A percentile compares a stretch with the other conserved stretches of the same genome.
Conservation (phyloP, 2,329 filamentous ascomycete genomes). For the Cercospora canescens region DNA sequence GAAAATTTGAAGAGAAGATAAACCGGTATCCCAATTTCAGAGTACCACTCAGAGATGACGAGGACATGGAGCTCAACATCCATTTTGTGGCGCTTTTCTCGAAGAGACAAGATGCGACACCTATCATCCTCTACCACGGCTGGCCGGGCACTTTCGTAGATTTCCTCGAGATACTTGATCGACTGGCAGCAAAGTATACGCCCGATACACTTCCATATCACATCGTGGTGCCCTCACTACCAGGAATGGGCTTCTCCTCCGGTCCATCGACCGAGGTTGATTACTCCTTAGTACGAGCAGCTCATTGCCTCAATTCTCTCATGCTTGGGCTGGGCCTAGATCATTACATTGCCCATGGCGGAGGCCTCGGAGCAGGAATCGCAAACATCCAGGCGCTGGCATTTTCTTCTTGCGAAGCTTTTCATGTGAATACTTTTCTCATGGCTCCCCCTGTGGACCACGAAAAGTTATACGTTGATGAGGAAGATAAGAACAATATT, state of each 20-base stretch:
- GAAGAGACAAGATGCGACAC: conserved; percentile 47
- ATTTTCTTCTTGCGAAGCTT: conserved; percentile 21
- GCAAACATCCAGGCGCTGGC: no score
- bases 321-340: conserved; percentile 53
- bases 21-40: conserved; percentile 56
- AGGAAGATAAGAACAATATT: not conserved
- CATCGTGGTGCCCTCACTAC: conserved; percentile 56
- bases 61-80: conserved; percentile 41
- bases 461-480: not conserved
- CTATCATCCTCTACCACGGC: conserved; percentile 53
- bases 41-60: conserved; percentile 43
- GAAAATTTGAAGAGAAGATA: conserved; percentile 42
- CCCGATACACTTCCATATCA: conserved; percentile 57
- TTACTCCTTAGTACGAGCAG: conserved; percentile 43
- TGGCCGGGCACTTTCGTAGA: conserved; percentile 58
- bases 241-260: conserved; percentile 56
- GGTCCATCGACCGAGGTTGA: conserved; percentile 49
- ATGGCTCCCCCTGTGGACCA: not conserved
- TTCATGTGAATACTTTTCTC: not conserved
- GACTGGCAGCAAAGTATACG: conserved; percentile 51
- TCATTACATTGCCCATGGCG: conserved; percentile 58
- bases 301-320: conserved; percentile 51
- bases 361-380: no score
- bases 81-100: conserved; percentile 58
- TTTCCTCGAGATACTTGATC: conserved; percentile 53